Percentiles rank a stretch among this genome's conserved stretches.
phyloP scores from a whole-genome alignment of 148 eudicot genomes.

The Amaranthus palmeri region DNA sequence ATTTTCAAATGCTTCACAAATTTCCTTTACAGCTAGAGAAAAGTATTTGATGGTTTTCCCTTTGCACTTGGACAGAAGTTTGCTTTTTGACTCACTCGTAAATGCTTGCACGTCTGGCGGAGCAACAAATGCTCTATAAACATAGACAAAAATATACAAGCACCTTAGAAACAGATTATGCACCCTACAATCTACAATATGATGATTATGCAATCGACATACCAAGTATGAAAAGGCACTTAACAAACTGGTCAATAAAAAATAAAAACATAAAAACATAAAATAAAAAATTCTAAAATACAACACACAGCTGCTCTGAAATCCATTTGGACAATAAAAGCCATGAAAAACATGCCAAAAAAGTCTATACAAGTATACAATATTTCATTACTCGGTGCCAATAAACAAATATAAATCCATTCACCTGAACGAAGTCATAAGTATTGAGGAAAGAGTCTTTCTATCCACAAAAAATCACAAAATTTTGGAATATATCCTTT shows the following conservation, averaged over 20 bases:
- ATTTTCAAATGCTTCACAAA: conserved; percentile 73
- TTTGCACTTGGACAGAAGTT: conserved; percentile 57
- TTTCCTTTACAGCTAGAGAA: conserved; percentile 80
- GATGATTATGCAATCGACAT: not conserved
- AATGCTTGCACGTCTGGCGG: conserved; percentile 82
- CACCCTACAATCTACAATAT: not conserved
- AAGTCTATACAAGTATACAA: too few species aligned
- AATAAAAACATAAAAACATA: not conserved
- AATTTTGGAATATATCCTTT: too few species aligned
- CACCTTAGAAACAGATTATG: conserved; percentile 8
- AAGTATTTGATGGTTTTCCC: conserved; percentile 73
- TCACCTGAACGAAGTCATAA: too few species aligned
- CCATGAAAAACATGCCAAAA: not conserved
- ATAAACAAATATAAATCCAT: too few species aligned
- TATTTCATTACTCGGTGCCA: too few species aligned
- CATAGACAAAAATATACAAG: conserved; percentile 9
- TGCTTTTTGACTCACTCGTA: conserved; percentile 62
- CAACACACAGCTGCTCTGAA: not conserved
- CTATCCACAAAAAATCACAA: too few species aligned
- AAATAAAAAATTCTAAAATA: not conserved
- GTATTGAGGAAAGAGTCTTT: too few species aligned
- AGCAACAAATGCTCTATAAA: conserved; percentile 81
- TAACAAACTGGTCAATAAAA: not conserved
- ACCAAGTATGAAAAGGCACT: not conserved
- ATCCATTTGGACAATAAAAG: not conserved